Evolutionary conservation across 2,329 filamentous ascomycete genomes (phyloP).

Genomic region (Coniochaeta sp.): DNA sequence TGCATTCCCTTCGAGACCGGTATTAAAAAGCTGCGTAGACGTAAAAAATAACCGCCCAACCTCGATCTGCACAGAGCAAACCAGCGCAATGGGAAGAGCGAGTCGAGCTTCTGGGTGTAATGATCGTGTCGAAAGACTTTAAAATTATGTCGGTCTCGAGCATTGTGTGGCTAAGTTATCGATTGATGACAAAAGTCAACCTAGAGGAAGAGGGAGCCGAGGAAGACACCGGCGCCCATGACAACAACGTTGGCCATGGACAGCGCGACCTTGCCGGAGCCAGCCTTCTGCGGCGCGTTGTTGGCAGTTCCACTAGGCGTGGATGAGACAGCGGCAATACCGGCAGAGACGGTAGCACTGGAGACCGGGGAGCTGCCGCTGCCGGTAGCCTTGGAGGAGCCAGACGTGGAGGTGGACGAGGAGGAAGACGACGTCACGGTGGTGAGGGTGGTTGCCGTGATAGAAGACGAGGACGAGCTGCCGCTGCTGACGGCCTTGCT

Average conservation of each 20-base stretch:
- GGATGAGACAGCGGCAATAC: neutral
- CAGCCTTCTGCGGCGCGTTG: slow-evolving; percentile 8
- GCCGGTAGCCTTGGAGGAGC: slow-evolving; percentile 7
- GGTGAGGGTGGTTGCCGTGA: slow-evolving; percentile 14
- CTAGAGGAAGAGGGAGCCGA: slow-evolving; percentile 17
- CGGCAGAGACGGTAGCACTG: slow-evolving; percentile 8
- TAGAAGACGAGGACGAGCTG: slow-evolving; percentile 5
- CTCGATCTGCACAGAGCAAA: neutral
- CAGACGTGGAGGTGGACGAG: slow-evolving; percentile 3
- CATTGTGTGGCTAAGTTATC: neutral
- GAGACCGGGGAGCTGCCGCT: slow-evolving; percentile 4
- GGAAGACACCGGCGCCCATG: slow-evolving; percentile 15
- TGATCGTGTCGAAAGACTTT: neutral
- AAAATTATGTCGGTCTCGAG: neutral
- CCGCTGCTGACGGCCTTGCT: slow-evolving; percentile 7
- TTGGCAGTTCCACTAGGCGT: slow-evolving; percentile 3
- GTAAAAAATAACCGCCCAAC: neutral
- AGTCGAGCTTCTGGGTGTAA: neutral
- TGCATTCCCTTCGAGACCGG: neutral
- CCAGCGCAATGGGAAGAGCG: neutral
- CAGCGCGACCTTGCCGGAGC: slow-evolving; percentile 13
- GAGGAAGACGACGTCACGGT: slow-evolving; percentile 11
- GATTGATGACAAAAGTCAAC: neutral
- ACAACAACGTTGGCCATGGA: slow-evolving; percentile 12
- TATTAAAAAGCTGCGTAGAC: neutral